phyloP scores from a whole-genome alignment of 495 filamentous ascomycete species.

The Extremus antarcticus region DNA sequence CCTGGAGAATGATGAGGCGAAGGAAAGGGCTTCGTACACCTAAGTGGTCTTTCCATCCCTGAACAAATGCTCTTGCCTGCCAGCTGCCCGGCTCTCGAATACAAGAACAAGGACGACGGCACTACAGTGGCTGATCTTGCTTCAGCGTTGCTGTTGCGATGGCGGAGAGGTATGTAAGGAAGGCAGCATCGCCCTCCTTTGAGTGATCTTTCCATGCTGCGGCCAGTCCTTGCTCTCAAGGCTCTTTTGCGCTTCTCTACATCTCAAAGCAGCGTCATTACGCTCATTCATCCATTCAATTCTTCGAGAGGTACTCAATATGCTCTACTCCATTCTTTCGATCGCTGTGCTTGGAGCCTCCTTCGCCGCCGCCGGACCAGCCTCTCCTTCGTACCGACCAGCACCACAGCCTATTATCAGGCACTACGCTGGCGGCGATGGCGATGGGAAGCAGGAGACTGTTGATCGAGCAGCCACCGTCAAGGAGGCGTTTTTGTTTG shows the following conservation, averaged over 20 bases:
- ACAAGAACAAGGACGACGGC: too few species aligned
- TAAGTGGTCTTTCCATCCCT: too few species aligned
- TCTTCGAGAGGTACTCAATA: background rate
- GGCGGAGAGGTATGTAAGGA: background rate
- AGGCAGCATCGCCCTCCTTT: background rate
- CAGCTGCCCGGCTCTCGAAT: too few species aligned
- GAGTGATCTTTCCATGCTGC: background rate
- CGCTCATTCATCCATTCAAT: background rate
- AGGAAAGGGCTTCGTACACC: too few species aligned
- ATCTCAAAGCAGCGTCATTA: background rate
- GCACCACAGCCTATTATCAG: background rate
- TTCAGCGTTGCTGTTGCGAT: background rate
- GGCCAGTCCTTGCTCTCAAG: background rate
- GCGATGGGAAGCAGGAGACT: background rate
- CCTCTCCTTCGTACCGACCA: background rate
- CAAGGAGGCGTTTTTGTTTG: constrained; percentile 61
- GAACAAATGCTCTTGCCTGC: too few species aligned
- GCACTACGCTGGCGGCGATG: background rate
- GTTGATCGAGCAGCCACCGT: constrained; percentile 47
- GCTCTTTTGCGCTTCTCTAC: background rate
- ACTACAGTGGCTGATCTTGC: too few species aligned
- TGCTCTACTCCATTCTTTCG: background rate
- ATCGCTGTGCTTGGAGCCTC: background rate
- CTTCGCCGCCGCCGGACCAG: background rate
- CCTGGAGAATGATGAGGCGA: too few species aligned